These are phyloP conservation scores for Aspergillus oerlinghausenensis DNA, from an alignment of 2,329 filamentous ascomycete genomes.

Conservation along the genomic window DNA sequence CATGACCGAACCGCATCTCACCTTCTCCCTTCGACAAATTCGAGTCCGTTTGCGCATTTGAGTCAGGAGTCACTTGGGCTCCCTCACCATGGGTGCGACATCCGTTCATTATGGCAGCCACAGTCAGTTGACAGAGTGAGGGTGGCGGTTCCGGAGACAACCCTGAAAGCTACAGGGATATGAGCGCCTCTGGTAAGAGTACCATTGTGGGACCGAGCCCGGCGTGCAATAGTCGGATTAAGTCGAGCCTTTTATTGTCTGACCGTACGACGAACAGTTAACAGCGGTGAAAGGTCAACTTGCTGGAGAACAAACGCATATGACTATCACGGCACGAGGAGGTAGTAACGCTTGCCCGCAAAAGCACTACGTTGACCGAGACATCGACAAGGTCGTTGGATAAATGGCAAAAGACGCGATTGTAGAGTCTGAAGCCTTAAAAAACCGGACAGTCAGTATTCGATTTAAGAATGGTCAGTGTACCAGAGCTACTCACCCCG, in stretches of 20 bases:
- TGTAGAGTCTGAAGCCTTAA: background rate
- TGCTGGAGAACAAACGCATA: background rate
- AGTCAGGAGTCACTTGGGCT: background rate
- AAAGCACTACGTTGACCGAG: background rate
- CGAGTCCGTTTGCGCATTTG: background rate
- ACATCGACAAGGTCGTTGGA: background rate
- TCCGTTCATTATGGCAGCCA: conserved; percentile 20
- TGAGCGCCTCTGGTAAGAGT: conserved; percentile 21
- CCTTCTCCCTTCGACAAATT: background rate
- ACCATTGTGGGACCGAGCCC: conserved; percentile 30
- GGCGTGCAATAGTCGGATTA: background rate
- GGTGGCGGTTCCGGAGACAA: conserved; percentile 13
- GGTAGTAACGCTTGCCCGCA: background rate
- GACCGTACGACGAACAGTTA: background rate
- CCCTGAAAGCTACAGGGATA: conserved; percentile 25
- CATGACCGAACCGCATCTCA: background rate
- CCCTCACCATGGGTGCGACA: conserved; percentile 1
- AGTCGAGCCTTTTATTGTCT: background rate
- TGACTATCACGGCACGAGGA: background rate
- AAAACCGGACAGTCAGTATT: background rate
- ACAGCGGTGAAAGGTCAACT: background rate
- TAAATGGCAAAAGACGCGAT: background rate
- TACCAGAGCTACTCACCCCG: background rate
- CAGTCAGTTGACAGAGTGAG: conserved; percentile 5
- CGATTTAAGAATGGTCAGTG: background rate